phyloP scores from a whole-genome alignment of 345 rosid genomes.

The Brassica napus region Da-Ae NC_063446.1:40167501-40168000 shows the following conservation, averaged over 20 bases:
- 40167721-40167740: slow-evolving; percentile 85
- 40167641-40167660: neutral
- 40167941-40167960: slow-evolving; percentile 99
- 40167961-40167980: slow-evolving; percentile 66
- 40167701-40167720: slow-evolving; percentile 95
- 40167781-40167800: slow-evolving; percentile 98
- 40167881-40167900: slow-evolving; percentile 86
- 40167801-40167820: slow-evolving; percentile 41
- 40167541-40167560: slow-evolving; percentile 98
- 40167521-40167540: slow-evolving; percentile 92
- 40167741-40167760: slow-evolving; percentile 85
- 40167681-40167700: slow-evolving; percentile 39
- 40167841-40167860: slow-evolving; percentile 7
- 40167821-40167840: slow-evolving; percentile 25
- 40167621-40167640: slow-evolving; percentile 33
- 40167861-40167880: slow-evolving; percentile 77
- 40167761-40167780: slow-evolving; percentile 98
- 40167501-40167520: slow-evolving; percentile 90
- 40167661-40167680: neutral
- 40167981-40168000: neutral
- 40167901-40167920: slow-evolving; percentile 95
- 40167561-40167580: slow-evolving; percentile 91
- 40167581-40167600: slow-evolving; percentile 46
- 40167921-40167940: slow-evolving; percentile 95
- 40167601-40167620: slow-evolving; percentile 96